A percentile compares a stretch with the other conserved stretches of the same genome.
Conservation (phyloP, 805 yeast species). For the Suhomyces faveliae region DNA sequence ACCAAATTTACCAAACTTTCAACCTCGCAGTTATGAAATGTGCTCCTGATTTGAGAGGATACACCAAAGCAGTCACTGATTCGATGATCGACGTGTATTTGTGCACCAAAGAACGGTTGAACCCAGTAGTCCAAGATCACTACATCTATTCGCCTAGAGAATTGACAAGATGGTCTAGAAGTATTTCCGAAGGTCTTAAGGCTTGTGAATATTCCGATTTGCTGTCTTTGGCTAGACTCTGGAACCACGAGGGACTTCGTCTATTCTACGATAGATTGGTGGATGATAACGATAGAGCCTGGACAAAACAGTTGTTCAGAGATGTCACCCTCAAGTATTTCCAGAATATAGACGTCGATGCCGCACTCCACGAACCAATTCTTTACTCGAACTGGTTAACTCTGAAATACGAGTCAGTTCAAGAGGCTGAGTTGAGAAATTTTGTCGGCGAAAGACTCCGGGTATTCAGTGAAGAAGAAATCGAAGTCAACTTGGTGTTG, state of each 20-base stretch:
- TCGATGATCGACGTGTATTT: constrained; percentile 69
- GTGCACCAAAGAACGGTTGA: constrained; percentile 41
- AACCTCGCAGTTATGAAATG: constrained; percentile 54
- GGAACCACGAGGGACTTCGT: constrained; percentile 81
- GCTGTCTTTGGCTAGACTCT: constrained; percentile 54
- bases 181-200: constrained; percentile 55
- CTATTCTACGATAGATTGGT: constrained; percentile 74
- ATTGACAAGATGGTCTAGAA: constrained; percentile 81
- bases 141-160: constrained; percentile 88
- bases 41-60: constrained; percentile 61
- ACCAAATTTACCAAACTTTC: constrained; percentile 65
- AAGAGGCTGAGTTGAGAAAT: constrained; percentile 41
- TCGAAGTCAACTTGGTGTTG: constrained; percentile 57
- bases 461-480: constrained; percentile 77
- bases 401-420: constrained; percentile 56
- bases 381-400: constrained; percentile 77
- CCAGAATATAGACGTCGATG: constrained; percentile 40
- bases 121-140: constrained; percentile 45
- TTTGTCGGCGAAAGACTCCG: constrained; percentile 65
- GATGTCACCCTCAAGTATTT: constrained; percentile 40
- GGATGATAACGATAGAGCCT: constrained; percentile 40
- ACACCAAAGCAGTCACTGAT: constrained; percentile 47
- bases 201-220: constrained; percentile 31
- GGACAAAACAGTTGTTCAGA: constrained; percentile 44
- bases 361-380: constrained; percentile 49